These are phyloP conservation scores for Xeromyces bisporus DNA, from an alignment of 495 filamentous ascomycete genomes.

Conservation along the genomic window DNA sequence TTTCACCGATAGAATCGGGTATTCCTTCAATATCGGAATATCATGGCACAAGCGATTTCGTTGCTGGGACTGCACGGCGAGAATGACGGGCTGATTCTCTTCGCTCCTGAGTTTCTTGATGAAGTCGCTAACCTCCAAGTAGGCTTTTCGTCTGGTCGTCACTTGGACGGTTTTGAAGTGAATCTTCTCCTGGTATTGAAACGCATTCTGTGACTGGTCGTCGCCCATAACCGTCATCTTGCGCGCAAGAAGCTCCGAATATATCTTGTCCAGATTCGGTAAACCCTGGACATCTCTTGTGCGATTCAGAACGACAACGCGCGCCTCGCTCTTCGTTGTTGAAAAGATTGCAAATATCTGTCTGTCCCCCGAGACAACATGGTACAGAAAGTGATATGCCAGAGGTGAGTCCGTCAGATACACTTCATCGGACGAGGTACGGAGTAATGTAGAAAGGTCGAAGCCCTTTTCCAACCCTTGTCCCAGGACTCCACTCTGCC, in stretches of 20 bases:
- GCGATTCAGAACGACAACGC: slow-evolving; percentile 72
- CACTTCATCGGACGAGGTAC: slow-evolving; percentile 43
- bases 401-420: slow-evolving; percentile 57
- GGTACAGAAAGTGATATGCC: slow-evolving; percentile 78
- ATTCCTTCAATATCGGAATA: slow-evolving; percentile 67
- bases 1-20: slow-evolving; percentile 64
- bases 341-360: slow-evolving; percentile 93
- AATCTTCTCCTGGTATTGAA: slow-evolving; percentile 76
- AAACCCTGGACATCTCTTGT: slow-evolving; percentile 61
- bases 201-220: slow-evolving; percentile 55
- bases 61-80: slow-evolving; percentile 85
- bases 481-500: slow-evolving; percentile 76
- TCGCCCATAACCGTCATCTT: slow-evolving; percentile 49
- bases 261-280: slow-evolving; percentile 82
- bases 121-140: slow-evolving; percentile 68
- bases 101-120: slow-evolving; percentile 80
- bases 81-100: slow-evolving; percentile 57
- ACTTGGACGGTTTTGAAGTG: slow-evolving; percentile 76
- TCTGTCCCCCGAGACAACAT: slow-evolving; percentile 73
- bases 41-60: slow-evolving; percentile 64
- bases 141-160: slow-evolving; percentile 71
- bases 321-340: slow-evolving; percentile 57
- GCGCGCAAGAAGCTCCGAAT: slow-evolving; percentile 53
- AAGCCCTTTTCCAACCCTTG: slow-evolving; percentile 89
- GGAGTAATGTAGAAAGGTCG: slow-evolving; percentile 59